A percentile compares a stretch with the other conserved stretches of the same genome.
These are phyloP conservation scores for Hura crepitans DNA, from an alignment of 441 rosid species.

Conservation along the genomic window DNA sequence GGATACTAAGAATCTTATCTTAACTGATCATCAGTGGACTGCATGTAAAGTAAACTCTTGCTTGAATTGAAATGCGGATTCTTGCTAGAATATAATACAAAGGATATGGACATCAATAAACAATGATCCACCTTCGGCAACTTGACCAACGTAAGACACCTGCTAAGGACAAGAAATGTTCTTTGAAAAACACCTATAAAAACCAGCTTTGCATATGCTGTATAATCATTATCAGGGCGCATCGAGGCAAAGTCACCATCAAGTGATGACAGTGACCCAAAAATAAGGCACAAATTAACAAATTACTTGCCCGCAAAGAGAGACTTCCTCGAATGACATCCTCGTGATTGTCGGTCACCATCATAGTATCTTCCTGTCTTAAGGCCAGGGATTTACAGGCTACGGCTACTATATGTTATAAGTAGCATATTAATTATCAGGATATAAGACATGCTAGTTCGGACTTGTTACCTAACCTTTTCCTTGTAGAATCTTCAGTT, in stretches of 20 bases:
- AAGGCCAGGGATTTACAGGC: not conserved
- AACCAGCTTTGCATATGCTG: not conserved
- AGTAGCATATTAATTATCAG: not conserved
- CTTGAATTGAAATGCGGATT: not conserved
- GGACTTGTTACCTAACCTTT: slow-evolving; percentile 28
- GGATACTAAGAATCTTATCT: no score
- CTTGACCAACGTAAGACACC: not conserved
- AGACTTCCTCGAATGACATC: not conserved
- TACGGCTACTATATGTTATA: not conserved
- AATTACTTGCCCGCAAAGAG: not conserved
- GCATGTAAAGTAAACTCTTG: no score
- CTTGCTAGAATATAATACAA: not conserved
- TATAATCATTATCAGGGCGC: not conserved
- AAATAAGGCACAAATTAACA: not conserved
- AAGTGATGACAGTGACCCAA: not conserved
- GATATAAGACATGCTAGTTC: slow-evolving; percentile 17
- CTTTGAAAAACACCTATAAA: not conserved
- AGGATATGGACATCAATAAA: no score
- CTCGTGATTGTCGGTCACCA: slow-evolving; percentile 8
- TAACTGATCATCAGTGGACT: no score
- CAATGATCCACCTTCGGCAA: not conserved
- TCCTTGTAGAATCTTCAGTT: not conserved
- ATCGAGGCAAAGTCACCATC: slow-evolving; percentile 2
- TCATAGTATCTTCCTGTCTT: slow-evolving; percentile 10
- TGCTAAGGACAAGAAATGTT: not conserved